Percentiles rank a stretch among this genome's conserved stretches.
phyloP scores from a whole-genome alignment of 23 red algal genomes.

The Gracilaria caudata region DNA sequence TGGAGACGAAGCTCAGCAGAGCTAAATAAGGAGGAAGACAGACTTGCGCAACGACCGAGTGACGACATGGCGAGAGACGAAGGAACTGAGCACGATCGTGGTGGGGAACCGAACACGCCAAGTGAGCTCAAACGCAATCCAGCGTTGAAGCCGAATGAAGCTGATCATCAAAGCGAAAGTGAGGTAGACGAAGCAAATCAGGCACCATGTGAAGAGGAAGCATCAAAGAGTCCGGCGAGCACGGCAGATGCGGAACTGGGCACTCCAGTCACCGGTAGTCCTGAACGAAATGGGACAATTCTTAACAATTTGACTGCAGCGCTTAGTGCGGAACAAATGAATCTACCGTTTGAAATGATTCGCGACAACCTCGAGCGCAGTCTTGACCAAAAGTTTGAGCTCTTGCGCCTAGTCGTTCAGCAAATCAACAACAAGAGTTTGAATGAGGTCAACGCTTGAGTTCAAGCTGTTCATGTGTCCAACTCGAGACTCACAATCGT shows the following conservation, averaged over 20 bases:
- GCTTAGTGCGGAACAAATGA: constrained; percentile 41
- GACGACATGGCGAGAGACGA: not conserved
- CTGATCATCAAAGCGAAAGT: not conserved
- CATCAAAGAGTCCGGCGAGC: not conserved
- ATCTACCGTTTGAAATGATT: constrained; percentile 60
- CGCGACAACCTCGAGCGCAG: constrained; percentile 37
- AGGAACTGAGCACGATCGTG: not conserved
- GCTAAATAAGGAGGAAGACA: not conserved
- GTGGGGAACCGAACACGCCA: not conserved
- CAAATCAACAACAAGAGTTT: not conserved
- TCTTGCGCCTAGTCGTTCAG: constrained; percentile 15
- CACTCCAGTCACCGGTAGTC: constrained; percentile 12
- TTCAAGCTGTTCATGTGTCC: constrained; percentile 14
- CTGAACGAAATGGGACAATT: not conserved
- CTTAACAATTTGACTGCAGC: constrained; percentile 13
- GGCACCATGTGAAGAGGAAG: not conserved
- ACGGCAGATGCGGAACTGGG: not conserved
- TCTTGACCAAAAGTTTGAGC: constrained; percentile 47
- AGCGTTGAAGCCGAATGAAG: not conserved
- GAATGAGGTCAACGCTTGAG: not conserved
- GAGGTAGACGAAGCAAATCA: not conserved
- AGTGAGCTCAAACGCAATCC: not conserved
- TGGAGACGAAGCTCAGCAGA: not conserved
- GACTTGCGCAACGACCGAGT: not conserved
- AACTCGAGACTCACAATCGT: constrained; percentile 51